Evolutionary conservation across 208 protist genomes (phyloP).

Genomic region (Acanthamoeba castellanii): DNA sequence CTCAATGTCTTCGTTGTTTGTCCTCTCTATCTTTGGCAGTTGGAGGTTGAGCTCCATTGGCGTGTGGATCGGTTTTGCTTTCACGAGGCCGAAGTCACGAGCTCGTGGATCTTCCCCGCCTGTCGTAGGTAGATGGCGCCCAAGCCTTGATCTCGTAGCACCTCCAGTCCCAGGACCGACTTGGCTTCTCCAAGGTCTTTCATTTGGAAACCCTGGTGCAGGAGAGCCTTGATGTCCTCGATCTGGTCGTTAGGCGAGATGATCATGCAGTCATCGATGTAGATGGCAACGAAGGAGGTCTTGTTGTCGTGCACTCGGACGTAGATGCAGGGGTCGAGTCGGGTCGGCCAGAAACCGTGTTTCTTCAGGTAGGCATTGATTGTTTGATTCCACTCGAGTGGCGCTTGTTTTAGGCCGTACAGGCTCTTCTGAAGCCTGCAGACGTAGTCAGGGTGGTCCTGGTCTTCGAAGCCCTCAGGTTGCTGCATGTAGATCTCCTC

Average conservation of each 20-base stretch:
- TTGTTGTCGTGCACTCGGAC: background rate
- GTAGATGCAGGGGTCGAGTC: slow-evolving; percentile 40
- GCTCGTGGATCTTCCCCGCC: background rate
- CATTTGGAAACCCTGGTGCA: background rate
- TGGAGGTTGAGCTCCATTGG: background rate
- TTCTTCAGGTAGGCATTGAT: background rate
- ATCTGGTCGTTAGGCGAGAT: background rate
- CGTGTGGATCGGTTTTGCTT: background rate
- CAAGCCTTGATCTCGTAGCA: background rate
- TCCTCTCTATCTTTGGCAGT: background rate
- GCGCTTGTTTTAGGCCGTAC: slow-evolving; percentile 43
- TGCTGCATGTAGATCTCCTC: slow-evolving; percentile 22
- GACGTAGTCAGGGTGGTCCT: background rate
- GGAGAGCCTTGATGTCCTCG: background rate
- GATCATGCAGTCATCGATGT: slow-evolving; percentile 1
- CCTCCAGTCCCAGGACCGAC: background rate
- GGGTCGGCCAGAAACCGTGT: background rate
- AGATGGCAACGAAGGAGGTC: background rate
- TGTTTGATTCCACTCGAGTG: background rate
- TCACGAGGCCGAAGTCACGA: background rate
- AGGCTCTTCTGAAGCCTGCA: background rate
- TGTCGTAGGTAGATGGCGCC: background rate
- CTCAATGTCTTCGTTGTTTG: background rate
- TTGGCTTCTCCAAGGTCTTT: background rate
- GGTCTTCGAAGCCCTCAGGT: background rate